phyloP scores from a whole-genome alignment of 2,329 filamentous ascomycete genomes.

The Lasiodiplodia hormozganensis region DNA sequence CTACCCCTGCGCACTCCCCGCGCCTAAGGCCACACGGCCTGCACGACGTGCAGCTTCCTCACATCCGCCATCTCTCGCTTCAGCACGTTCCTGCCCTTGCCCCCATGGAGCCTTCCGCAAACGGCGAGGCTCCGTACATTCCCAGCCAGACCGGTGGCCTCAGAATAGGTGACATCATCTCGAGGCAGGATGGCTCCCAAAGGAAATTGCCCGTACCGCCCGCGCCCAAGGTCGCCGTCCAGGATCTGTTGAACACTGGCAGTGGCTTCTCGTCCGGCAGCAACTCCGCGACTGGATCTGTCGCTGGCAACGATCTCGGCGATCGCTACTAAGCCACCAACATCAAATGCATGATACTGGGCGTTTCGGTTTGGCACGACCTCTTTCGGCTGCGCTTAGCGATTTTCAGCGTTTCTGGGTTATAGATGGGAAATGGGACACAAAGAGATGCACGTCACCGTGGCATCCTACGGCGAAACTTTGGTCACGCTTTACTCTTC shows the following conservation, averaged over 20 bases:
- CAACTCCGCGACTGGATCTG: constrained; percentile 78
- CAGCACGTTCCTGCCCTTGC: constrained; percentile 71
- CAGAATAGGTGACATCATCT: constrained; percentile 91
- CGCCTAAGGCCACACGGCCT: constrained; percentile 79
- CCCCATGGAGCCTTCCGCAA: constrained; percentile 72
- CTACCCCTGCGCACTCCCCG: constrained; percentile 93
- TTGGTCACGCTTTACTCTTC: constrained; percentile 28
- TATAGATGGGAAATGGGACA: constrained; percentile 28
- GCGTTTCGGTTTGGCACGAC: constrained; percentile 29
- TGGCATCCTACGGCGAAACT: constrained; percentile 23
- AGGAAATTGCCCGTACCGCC: constrained; percentile 91
- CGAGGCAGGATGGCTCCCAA: constrained; percentile 83
- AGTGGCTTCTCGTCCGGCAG: constrained; percentile 75
- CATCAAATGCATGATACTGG: constrained; percentile 24
- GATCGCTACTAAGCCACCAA: constrained; percentile 41
- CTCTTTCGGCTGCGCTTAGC: constrained; percentile 29
- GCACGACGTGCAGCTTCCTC: constrained; percentile 81
- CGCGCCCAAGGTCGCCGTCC: constrained; percentile 86
- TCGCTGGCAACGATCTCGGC: constrained; percentile 65
- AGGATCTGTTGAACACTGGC: constrained; percentile 76
- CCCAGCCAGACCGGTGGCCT: constrained; percentile 69
- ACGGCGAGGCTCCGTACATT: constrained; percentile 65
- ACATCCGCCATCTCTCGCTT: constrained; percentile 76
- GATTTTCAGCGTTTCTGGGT: constrained; percentile 25
- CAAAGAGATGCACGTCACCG: constrained; percentile 9